phyloP scores from a whole-genome alignment of 306 rosid species.

The Vicia faba region DNA sequence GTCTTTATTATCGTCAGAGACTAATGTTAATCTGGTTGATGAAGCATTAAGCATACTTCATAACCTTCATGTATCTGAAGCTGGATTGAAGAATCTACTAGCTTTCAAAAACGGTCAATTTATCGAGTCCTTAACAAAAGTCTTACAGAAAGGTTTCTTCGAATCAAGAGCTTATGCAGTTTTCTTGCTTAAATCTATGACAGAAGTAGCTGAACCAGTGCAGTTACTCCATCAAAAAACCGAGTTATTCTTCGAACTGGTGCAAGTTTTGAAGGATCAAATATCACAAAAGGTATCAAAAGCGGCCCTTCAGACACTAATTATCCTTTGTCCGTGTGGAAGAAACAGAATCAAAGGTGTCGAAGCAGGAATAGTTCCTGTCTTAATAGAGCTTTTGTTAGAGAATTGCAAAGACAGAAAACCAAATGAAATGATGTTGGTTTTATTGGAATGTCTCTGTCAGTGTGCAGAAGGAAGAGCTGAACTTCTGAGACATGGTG shows the following conservation, averaged over 20 bases:
- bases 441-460: slow-evolving; percentile 56
- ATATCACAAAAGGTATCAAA: slow-evolving; percentile 60
- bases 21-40: slow-evolving; percentile 12
- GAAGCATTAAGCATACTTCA: slow-evolving; percentile 69
- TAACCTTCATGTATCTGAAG: slow-evolving; percentile 59
- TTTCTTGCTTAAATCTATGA: slow-evolving; percentile 58
- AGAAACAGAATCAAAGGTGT: slow-evolving; percentile 64
- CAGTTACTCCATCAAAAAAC: slow-evolving; percentile 33
- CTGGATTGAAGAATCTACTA: slow-evolving; percentile 42
- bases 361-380: slow-evolving; percentile 66
- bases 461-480: slow-evolving; percentile 87
- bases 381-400: slow-evolving; percentile 60
- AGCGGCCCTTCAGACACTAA: slow-evolving; percentile 53
- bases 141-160: slow-evolving; percentile 61
- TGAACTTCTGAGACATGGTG: slow-evolving; percentile 65
- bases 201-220: slow-evolving; percentile 57
- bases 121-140: slow-evolving; percentile 47
- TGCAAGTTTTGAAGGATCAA: slow-evolving; percentile 59
- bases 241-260: slow-evolving; percentile 52
- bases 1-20: background rate
- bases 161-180: slow-evolving; percentile 83
- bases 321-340: slow-evolving; percentile 61
- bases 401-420: slow-evolving; percentile 53
- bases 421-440: slow-evolving; percentile 61
- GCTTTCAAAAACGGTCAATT: slow-evolving; percentile 48